These are phyloP conservation scores for Chamaecrista fasciculata DNA, from an alignment of 306 rosid genomes.

Conservation along the genomic window DNA sequence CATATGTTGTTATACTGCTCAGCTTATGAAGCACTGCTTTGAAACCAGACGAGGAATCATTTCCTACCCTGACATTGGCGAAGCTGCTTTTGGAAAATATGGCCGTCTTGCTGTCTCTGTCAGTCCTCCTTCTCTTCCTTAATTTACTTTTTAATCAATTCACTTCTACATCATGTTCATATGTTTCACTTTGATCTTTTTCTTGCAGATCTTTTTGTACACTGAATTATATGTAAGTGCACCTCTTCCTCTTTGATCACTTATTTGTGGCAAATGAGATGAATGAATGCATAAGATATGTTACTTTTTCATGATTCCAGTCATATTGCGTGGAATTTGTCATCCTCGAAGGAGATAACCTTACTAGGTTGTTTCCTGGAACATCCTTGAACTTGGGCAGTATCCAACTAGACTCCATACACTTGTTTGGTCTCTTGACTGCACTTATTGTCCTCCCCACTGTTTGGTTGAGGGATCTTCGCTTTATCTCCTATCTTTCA, in stretches of 20 bases:
- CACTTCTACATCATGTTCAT: too few relatives aligned
- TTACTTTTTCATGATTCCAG: constrained; percentile 45
- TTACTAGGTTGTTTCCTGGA: constrained; percentile 66
- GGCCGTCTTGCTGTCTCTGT: constrained; percentile 69
- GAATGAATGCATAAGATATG: background rate
- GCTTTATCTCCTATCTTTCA: constrained; percentile 67
- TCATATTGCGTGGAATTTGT: constrained; percentile 77
- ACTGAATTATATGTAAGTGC: constrained; percentile 75
- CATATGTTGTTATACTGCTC: constrained; percentile 74
- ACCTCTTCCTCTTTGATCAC: background rate
- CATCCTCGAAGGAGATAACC: constrained; percentile 87
- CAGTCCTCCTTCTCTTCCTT: constrained; percentile 33
- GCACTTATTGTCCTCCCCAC: constrained; percentile 77
- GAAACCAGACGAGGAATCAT: constrained; percentile 63
- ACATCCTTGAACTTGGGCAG: constrained; percentile 54
- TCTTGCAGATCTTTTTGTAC: constrained; percentile 68
- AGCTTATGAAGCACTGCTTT: constrained; percentile 74
- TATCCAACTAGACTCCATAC: constrained; percentile 53
- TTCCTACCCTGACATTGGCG: constrained; percentile 79
- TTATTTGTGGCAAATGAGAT: too few relatives aligned
- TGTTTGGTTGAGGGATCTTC: constrained; percentile 80
- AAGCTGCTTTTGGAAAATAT: constrained; percentile 82
- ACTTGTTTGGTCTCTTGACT: constrained; percentile 61
- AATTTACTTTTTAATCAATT: too few relatives aligned
- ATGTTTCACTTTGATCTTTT: too few relatives aligned